These are phyloP conservation scores for Microstroma glucosiphilum DNA, from an alignment of 1,284 basidiomycete genomes.

Conservation along the genomic window DNA sequence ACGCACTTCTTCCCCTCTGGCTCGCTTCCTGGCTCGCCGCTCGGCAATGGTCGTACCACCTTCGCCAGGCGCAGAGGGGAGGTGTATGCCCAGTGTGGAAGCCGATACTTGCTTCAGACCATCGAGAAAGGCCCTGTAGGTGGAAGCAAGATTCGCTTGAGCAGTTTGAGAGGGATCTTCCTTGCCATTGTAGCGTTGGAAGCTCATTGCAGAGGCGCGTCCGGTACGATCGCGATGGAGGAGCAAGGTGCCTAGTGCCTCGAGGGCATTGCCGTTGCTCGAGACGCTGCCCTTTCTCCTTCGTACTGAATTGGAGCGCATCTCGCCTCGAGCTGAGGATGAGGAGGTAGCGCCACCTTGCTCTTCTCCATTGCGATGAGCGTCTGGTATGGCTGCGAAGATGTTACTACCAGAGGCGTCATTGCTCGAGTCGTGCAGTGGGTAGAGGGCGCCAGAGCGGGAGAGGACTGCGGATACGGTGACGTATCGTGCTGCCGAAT, in stretches of 20 bases:
- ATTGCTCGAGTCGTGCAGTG: background rate
- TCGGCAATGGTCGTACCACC: slow-evolving; percentile 29
- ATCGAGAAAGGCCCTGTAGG: slow-evolving; percentile 10
- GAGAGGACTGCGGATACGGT: slow-evolving; percentile 41
- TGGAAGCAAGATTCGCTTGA: background rate
- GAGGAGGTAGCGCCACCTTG: background rate
- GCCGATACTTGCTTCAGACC: slow-evolving; percentile 6
- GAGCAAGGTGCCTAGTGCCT: slow-evolving; percentile 41
- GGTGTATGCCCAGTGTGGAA: slow-evolving; percentile 7
- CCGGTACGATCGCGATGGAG: slow-evolving; percentile 36
- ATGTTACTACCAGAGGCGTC: background rate
- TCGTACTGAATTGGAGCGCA: background rate
- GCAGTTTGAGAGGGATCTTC: background rate
- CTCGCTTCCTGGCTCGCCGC: slow-evolving; percentile 29
- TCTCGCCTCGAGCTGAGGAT: background rate
- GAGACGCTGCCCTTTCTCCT: slow-evolving; percentile 13
- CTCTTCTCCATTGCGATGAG: too few relatives aligned
- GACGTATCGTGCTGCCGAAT: slow-evolving; percentile 24
- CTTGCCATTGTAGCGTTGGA: slow-evolving; percentile 10
- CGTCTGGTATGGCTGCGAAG: background rate
- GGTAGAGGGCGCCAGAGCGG: slow-evolving; percentile 21
- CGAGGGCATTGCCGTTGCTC: slow-evolving; percentile 44
- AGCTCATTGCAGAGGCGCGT: slow-evolving; percentile 30
- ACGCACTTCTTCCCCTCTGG: slow-evolving; percentile 20
- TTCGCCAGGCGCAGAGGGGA: slow-evolving; percentile 5